phyloP scores from a whole-genome alignment of 345 rosid genomes.

The Erodium maritimum region DNA sequence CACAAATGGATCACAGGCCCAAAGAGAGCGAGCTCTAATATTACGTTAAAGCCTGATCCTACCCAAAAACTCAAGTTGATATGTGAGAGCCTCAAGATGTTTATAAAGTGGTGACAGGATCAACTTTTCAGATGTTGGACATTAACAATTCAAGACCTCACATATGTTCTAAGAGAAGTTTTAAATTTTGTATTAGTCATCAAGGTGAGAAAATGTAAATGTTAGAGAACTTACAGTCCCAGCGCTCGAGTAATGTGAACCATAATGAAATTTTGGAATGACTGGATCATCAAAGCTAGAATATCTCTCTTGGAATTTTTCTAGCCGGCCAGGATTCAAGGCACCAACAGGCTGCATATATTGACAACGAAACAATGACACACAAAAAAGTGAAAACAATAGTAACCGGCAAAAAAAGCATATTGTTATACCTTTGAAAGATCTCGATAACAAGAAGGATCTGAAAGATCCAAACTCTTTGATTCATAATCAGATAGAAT shows the following conservation, averaged over 20 bases:
- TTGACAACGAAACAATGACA: neutral
- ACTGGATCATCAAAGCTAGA: conserved; percentile 95
- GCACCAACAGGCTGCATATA: conserved; percentile 94
- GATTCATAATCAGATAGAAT: conserved; percentile 78
- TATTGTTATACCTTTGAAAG: conserved; percentile 69
- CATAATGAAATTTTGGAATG: conserved; percentile 97
- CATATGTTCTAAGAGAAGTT: too few species aligned
- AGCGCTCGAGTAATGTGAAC: conserved; percentile 97
- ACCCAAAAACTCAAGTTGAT: too few species aligned
- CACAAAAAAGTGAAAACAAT: neutral
- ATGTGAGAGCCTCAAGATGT: too few species aligned
- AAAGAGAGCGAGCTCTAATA: too few species aligned
- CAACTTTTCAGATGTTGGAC: too few species aligned
- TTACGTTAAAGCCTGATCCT: too few species aligned
- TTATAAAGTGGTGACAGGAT: too few species aligned
- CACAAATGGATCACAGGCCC: too few species aligned
- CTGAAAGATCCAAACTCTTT: conserved; percentile 60
- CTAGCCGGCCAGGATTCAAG: conserved; percentile 65
- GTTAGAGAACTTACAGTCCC: conserved; percentile 59
- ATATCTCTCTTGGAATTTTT: conserved; percentile 91
- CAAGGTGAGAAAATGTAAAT: too few species aligned
- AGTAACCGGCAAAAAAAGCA: conserved; percentile 15
- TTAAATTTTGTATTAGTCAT: too few species aligned
- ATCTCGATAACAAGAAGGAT: conserved; percentile 83
- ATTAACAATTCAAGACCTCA: too few species aligned